phyloP scores from a whole-genome alignment of 768 basidiomycete genomes.

The Lactarius psammicola region DNA sequence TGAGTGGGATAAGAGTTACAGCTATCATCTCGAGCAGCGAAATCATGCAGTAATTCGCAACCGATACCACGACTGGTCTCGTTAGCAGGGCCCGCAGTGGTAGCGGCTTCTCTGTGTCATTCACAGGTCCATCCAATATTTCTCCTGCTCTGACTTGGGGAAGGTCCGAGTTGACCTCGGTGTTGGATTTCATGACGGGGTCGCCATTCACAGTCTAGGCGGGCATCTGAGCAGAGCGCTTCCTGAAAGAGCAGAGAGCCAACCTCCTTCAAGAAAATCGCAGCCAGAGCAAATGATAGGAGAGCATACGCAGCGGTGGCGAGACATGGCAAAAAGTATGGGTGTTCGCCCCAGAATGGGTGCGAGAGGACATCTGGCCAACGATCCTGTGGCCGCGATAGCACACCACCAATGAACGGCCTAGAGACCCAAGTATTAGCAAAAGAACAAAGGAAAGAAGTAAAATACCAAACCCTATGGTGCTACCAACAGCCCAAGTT shows the following conservation, averaged over 20 bases:
- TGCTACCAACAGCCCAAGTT: not conserved
- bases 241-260: not conserved
- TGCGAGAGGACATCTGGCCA: constrained; percentile 27
- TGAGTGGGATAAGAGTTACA: constrained; percentile 43
- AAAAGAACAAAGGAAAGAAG: not conserved
- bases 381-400: constrained; percentile 32
- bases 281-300: not conserved
- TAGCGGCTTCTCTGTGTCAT: constrained; percentile 15
- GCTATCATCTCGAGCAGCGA: constrained; percentile 43
- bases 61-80: constrained; percentile 41
- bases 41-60: constrained; percentile 44
- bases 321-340: constrained; percentile 32
- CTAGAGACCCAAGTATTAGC: constrained; percentile 26
- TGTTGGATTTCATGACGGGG: not conserved
- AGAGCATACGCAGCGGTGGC: not conserved
- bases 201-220: not conserved
- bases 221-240: not conserved
- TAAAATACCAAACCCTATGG: not conserved
- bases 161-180: not conserved
- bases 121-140: not conserved
- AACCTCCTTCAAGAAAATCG: constrained; percentile 20
- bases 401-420: constrained; percentile 29
- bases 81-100: constrained; percentile 39
- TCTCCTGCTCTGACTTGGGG: not conserved
- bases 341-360: constrained; percentile 31